phyloP scores from a whole-genome alignment of 2,329 filamentous ascomycete species.

The Aureobasidium uvarum region DNA sequence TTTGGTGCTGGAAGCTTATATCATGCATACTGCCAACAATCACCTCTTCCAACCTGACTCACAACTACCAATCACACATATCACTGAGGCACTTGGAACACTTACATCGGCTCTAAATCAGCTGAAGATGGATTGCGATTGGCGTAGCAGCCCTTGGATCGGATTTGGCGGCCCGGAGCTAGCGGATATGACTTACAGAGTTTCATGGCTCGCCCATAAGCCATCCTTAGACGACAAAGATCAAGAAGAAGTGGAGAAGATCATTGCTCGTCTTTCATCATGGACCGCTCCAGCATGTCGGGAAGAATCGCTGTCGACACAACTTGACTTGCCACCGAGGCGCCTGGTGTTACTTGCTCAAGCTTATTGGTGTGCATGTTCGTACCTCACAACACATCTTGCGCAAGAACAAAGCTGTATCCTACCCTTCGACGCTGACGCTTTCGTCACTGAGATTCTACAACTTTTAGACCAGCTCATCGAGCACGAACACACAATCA shows the following conservation, averaged over 20 bases:
- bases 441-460: neutral
- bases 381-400: neutral
- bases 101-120: constrained; percentile 7
- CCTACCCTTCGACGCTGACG: neutral
- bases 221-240: neutral
- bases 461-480: neutral
- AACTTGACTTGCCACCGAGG: constrained; percentile 2
- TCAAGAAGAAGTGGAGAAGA: neutral
- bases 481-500: neutral
- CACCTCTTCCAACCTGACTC: constrained; percentile 29
- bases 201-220: constrained; percentile 22
- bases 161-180: constrained; percentile 13
- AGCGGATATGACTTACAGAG: constrained; percentile 12
- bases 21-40: constrained; percentile 29
- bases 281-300: constrained; percentile 17
- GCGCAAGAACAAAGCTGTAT: neutral
- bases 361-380: constrained; percentile 23
- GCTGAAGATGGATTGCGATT: neutral
- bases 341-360: neutral
- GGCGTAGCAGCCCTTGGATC: constrained; percentile 25
- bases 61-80: constrained; percentile 26
- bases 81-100: constrained; percentile 1
- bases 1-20: constrained; percentile 32
- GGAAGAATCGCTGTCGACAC: neutral
- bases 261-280: neutral